A percentile compares a stretch with the other conserved stretches of the same genome.
Conservation (phyloP, 1,284 basidiomycete species). For the Cryptococcus deneoformans region DNA sequence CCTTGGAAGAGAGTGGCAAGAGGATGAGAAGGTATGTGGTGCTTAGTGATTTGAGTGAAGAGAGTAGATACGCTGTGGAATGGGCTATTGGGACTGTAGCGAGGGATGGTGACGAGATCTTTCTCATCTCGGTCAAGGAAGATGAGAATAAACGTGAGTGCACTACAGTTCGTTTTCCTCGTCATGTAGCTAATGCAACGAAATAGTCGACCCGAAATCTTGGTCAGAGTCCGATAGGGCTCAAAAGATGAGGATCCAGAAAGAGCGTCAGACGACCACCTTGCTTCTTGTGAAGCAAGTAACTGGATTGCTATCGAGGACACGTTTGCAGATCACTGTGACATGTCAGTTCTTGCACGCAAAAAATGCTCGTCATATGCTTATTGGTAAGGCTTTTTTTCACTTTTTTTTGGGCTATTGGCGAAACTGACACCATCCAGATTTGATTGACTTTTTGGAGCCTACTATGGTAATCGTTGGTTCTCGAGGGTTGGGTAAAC, state of each 20-base stretch:
- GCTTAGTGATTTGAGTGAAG: constrained; percentile 90
- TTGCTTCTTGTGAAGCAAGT: constrained; percentile 86
- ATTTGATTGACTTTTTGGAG: constrained; percentile 85
- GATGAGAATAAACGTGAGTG: constrained; percentile 79
- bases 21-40: constrained; percentile 75
- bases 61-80: constrained; percentile 85
- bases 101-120: constrained; percentile 86
- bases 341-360: constrained; percentile 94
- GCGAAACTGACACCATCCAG: constrained; percentile 47
- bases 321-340: constrained; percentile 78
- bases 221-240: constrained; percentile 65
- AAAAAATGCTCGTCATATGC: constrained; percentile 90
- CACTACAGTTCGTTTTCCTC: background rate
- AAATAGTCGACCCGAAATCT: constrained; percentile 68
- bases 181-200: background rate
- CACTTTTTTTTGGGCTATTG: no score
- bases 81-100: constrained; percentile 97
- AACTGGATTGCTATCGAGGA: constrained; percentile 84
- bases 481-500: constrained; percentile 80
- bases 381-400: constrained; percentile 61
- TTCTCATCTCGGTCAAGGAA: constrained; percentile 87
- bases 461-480: constrained; percentile 95
- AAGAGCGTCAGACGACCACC: constrained; percentile 87
- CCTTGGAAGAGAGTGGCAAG: constrained; percentile 57
- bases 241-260: constrained; percentile 75